These are phyloP conservation scores for Fusarium circinatum DNA, from an alignment of 2,329 filamentous ascomycete species.

Conservation along the genomic window DNA sequence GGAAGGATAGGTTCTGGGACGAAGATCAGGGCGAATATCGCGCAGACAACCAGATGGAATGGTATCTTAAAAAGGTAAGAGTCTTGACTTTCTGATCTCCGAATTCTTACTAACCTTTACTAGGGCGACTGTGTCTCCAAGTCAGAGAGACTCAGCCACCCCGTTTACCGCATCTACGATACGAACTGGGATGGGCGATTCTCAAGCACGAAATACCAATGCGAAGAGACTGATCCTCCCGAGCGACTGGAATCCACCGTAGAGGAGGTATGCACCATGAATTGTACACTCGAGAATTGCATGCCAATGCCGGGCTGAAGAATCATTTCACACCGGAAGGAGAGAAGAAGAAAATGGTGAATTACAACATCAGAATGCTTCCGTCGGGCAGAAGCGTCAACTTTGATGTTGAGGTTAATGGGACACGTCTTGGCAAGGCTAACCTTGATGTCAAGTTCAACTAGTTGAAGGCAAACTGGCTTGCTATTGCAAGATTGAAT, in stretches of 20 bases:
- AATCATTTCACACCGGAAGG: neutral
- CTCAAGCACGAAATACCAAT: neutral
- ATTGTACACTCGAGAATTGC: neutral
- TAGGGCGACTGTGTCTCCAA: neutral
- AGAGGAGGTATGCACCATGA: neutral
- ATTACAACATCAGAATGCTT: neutral
- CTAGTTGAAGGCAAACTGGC: rapidly evolving
- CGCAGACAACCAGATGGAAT: neutral
- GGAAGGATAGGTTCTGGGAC: neutral
- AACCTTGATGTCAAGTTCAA: neutral
- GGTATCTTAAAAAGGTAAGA: neutral
- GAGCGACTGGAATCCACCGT: neutral
- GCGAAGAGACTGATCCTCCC: neutral
- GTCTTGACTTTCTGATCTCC: neutral
- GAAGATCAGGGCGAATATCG: neutral
- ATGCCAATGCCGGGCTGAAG: neutral
- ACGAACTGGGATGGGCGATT: neutral
- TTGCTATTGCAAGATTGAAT: neutral
- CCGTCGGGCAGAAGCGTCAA: neutral
- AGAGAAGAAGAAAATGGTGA: neutral
- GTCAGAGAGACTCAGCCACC: neutral
- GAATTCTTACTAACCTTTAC: neutral
- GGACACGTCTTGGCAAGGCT: neutral
- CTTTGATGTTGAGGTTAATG: neutral
- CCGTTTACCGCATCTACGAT: neutral